phyloP scores from a whole-genome alignment of 2,329 filamentous ascomycete genomes.

The Dactylonectria estremocensis region DNA sequence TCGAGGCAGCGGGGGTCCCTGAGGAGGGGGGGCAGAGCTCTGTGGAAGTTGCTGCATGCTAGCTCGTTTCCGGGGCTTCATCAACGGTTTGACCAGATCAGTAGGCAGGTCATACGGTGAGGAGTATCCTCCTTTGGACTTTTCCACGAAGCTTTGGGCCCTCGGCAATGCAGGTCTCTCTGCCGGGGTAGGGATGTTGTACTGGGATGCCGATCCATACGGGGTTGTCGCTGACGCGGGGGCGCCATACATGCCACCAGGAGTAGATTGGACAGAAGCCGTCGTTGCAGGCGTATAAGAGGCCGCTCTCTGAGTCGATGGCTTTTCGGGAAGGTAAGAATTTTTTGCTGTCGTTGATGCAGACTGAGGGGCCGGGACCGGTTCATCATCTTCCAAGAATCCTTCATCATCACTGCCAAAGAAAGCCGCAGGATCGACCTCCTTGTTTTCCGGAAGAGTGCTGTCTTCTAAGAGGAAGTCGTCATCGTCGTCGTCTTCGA shows the following conservation, averaged over 20 bases:
- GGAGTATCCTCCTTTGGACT: slow-evolving; percentile 90
- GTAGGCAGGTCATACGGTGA: slow-evolving; percentile 97
- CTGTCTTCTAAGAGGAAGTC: slow-evolving; percentile 74
- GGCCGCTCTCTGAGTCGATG: slow-evolving; percentile 35
- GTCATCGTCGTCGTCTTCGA: slow-evolving; percentile 82
- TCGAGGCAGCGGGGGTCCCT: slow-evolving; percentile 67
- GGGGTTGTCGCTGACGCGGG: slow-evolving; percentile 43
- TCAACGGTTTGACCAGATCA: slow-evolving; percentile 72
- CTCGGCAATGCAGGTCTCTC: slow-evolving; percentile 65
- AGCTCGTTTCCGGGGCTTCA: slow-evolving; percentile 77
- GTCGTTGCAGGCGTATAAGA: slow-evolving; percentile 42
- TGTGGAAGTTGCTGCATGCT: slow-evolving; percentile 71
- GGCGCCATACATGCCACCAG: slow-evolving; percentile 41
- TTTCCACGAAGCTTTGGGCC: slow-evolving; percentile 89
- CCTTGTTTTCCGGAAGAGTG: slow-evolving; percentile 54
- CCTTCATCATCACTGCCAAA: slow-evolving; percentile 90
- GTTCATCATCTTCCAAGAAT: slow-evolving; percentile 80
- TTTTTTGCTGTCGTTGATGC: slow-evolving; percentile 37
- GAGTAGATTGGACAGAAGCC: slow-evolving; percentile 23
- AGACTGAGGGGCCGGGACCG: slow-evolving; percentile 42
- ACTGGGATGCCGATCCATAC: slow-evolving; percentile 51
- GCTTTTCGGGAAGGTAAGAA: slow-evolving; percentile 47
- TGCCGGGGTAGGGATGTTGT: slow-evolving; percentile 55
- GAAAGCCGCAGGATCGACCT: slow-evolving; percentile 75
- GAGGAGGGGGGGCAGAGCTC: slow-evolving; percentile 58